Base-by-base conservation (phyloP, 73 alveolate genomes). In the Effrenium voratum region DNA sequence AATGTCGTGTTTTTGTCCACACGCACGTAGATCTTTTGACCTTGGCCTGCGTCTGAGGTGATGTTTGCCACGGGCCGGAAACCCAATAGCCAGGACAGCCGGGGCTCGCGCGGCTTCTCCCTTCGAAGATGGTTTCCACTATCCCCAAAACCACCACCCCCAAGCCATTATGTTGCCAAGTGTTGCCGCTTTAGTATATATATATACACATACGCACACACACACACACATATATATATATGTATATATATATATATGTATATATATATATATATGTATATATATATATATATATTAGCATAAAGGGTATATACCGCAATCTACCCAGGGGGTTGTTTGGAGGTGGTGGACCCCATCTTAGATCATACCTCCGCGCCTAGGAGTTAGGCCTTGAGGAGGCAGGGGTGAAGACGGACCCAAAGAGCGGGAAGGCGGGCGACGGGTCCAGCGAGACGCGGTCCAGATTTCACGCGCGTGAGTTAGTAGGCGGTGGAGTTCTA, bases 361-460 rank as follows among this genome's bases (percentile, higher is more conserved):
- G 19, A 19, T 8, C 63, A 52, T 52, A 19, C 63, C 63, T 52
- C 50, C 8, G 63, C 38, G 32, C n/a, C 77, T 19, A 87, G 95
- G 99, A 98, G 76, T 94, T 99, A n/a, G 99, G 99, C 46, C 98
- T 99, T 43, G 99, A 99, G 73, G 99, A 99, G 19, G 98, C 99
- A 22, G 99, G 99, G 15, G 99, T 99, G 49, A 97, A 99, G 91
- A 77, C 99, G 24, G 99, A 99, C 19, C 98, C 99, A 83, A 97
- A 98, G 49, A 99, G 99, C 55, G 99, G 93, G 47, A 49, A 90
- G 90, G 99, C 95, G 24, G 55, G 82, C 41, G 88, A 86, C 81
- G 88, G 63, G 70, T n/a, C n/a, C n/a, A n/a, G n/a, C n/a, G n/a
- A n/a, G n/a, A n/a, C n/a, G n/a, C n/a, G n/a, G n/a, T n/a, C n/a